Base-by-base conservation (phyloP, 2,329 filamentous ascomycete species). In the Trichophyton mentagrophytes region DNA sequence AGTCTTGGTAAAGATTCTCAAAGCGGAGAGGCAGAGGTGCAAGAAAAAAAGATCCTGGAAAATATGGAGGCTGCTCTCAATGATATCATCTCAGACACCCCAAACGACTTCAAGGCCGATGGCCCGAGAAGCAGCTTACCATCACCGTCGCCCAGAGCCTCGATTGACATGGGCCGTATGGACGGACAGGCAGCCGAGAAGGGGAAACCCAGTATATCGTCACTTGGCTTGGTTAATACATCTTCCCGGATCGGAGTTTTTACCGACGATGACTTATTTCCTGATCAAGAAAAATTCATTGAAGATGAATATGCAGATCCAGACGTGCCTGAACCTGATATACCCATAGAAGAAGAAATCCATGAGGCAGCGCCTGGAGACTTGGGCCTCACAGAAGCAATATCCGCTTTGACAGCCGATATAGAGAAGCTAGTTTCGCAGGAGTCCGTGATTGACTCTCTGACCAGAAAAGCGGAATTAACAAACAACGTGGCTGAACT, bases 401-500 rank as follows among this genome's bases (percentile, higher is more conserved):
- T 99, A 65, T 86, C 89, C 49, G 85, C 83, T 1, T 80, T 99
- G n/a, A 90, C 87, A 0, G 85, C 86, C 57, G 91, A 97, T 65
- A 96, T 99, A 64, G 90, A 96, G 68, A 89, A 90, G 65, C 80
- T 99, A 17, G 81, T 83, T 8, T 85, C 90, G 2, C 93, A 99
- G 73, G 90, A 96, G 67, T 87, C 88, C 1, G 89, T 99, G 17
- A 85, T 99, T 17, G 89, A 96, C 67, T 95, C 92, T 1, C 76
- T 99, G 61, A 93, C 89, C 2, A 85, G 88, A 61, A 99, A 99
- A 74, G 93, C 95, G 0, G 93, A 99, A 71, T 78, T 99, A 59
- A 99, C 93, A 1, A 99, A 99, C 71, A 99, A 99, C 70, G 90
- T 87, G 13, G 90, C 92, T 1, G 93, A 99, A 72, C 73, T 99